A percentile compares a stretch with the other conserved stretches of the same genome.
phyloP scores from a whole-genome alignment of 495 filamentous ascomycete species.

The Aspergillus hancockii region DNA sequence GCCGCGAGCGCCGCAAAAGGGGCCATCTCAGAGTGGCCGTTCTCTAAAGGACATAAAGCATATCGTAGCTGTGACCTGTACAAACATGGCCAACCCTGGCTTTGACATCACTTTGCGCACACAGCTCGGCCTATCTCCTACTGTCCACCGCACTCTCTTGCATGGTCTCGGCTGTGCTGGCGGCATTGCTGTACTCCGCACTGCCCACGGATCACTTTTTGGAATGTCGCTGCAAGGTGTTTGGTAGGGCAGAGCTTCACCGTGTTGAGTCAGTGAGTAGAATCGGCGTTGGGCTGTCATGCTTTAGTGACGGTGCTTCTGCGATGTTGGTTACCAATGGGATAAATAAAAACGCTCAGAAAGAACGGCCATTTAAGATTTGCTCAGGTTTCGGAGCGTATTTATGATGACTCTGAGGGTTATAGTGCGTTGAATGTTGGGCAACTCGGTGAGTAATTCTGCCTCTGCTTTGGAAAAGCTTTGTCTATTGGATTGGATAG shows the following conservation, averaged over 20 bases:
- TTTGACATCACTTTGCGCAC: slow-evolving; percentile 1
- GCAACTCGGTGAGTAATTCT: neutral
- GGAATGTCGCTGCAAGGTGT: neutral
- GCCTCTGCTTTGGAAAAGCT: no score
- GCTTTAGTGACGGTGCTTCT: slow-evolving; percentile 5
- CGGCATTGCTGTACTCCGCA: neutral
- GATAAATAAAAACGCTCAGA: neutral
- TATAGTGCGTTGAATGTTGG: neutral
- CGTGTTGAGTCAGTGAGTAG: neutral
- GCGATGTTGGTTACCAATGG: slow-evolving; percentile 6
- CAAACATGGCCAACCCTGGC: slow-evolving; percentile 1
- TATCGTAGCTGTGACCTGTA: slow-evolving; percentile 5
- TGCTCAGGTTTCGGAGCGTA: neutral
- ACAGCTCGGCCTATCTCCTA: neutral
- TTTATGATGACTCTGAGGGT: slow-evolving; percentile 6
- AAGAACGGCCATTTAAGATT: neutral
- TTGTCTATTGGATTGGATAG: neutral
- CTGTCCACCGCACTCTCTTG: slow-evolving; percentile 2
- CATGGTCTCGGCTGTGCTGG: slow-evolving; percentile 7
- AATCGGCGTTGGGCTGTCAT: neutral
- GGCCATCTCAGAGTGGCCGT: neutral
- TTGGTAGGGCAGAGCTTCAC: neutral
- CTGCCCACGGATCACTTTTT: slow-evolving; percentile 1
- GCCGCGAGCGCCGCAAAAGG: neutral
- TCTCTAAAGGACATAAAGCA: neutral